Conservation (phyloP, 225 moss, liverwort and hornwort genomes). For the Sphagnum tenellum region DNA sequence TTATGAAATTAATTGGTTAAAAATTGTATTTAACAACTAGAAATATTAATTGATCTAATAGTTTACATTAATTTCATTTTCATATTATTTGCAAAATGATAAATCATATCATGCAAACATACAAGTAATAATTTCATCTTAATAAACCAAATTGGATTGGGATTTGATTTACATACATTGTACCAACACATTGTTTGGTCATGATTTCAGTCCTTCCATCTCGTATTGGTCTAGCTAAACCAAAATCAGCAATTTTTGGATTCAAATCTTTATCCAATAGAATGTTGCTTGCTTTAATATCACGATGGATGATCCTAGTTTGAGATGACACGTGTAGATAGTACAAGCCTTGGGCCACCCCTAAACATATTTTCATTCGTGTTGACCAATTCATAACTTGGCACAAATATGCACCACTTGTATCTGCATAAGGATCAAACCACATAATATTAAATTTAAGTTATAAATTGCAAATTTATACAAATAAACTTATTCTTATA, state of each 20-base stretch:
- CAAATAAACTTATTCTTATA: neutral
- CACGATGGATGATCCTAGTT: conserved; percentile 38
- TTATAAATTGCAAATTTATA: neutral
- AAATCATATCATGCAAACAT: too few species aligned
- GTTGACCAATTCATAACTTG: conserved; percentile 14
- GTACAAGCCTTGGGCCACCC: conserved; percentile 21
- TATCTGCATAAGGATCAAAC: neutral
- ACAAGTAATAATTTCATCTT: too few species aligned
- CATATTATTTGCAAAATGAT: too few species aligned
- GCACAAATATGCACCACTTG: neutral
- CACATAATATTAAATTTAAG: neutral
- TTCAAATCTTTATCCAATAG: conserved; percentile 23
- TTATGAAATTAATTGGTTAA: too few species aligned
- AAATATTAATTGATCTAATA: too few species aligned
- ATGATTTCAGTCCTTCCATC: conserved; percentile 17
- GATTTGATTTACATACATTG: conserved; percentile 2
- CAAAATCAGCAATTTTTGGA: conserved; percentile 38
- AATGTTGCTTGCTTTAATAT: conserved; percentile 44
- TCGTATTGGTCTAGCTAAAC: conserved; percentile 29
- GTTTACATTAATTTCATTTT: too few species aligned
- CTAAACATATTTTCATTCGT: conserved; percentile 21
- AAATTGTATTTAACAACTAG: too few species aligned
- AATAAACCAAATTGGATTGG: too few species aligned
- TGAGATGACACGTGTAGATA: conserved; percentile 38
- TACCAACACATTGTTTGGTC: conserved; percentile 17